A percentile compares a stretch with the other conserved stretches of the same genome.
Conservation (phyloP, 192 early-diverging fungal genomes). For the Coemansia sp. region DNA sequence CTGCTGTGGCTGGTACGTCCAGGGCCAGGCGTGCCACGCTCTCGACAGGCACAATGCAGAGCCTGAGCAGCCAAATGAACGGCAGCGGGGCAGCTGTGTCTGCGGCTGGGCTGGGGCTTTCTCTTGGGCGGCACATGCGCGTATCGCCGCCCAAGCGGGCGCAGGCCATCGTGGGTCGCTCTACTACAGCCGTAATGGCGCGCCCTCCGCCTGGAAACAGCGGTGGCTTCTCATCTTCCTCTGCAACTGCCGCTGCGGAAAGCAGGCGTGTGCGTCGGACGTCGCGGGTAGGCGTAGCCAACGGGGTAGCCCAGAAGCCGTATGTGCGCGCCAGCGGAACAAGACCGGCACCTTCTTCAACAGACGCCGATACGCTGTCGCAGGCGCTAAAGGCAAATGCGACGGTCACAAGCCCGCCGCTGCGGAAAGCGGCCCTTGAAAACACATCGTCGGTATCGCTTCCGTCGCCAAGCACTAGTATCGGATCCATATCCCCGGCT, state of each 20-base stretch:
- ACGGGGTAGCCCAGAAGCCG: neutral
- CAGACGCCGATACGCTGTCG: conserved; percentile 2
- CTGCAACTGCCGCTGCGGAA: conserved; percentile 8
- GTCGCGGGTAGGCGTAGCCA: conserved; percentile 7
- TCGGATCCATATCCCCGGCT: conserved; percentile 26
- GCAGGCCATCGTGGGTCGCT: conserved; percentile 18
- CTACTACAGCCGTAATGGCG: conserved; percentile 8
- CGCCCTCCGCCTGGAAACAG: conserved; percentile 12
- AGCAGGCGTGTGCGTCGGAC: conserved; percentile 7
- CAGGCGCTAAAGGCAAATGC: conserved; percentile 9
- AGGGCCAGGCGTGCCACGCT: conserved; percentile 30
- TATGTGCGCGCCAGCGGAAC: neutral
- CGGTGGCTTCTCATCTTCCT: neutral
- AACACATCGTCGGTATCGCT: conserved; percentile 22
- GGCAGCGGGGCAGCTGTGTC: neutral
- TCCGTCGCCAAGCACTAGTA: conserved; percentile 37
- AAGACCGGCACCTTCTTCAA: neutral
- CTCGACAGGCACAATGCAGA: neutral
- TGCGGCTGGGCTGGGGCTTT: neutral
- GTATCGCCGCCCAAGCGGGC: conserved; percentile 26
- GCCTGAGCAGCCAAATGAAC: neutral
- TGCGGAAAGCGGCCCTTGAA: conserved; percentile 10
- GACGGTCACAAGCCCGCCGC: conserved; percentile 24
- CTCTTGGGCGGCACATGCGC: conserved; percentile 21
- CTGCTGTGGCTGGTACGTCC: conserved; percentile 51